Evolutionary conservation across 805 yeast genomes (phyloP), one percentile per base, ranked within the genome.

Genomic region (Priceomyces haplophilus): DNA sequence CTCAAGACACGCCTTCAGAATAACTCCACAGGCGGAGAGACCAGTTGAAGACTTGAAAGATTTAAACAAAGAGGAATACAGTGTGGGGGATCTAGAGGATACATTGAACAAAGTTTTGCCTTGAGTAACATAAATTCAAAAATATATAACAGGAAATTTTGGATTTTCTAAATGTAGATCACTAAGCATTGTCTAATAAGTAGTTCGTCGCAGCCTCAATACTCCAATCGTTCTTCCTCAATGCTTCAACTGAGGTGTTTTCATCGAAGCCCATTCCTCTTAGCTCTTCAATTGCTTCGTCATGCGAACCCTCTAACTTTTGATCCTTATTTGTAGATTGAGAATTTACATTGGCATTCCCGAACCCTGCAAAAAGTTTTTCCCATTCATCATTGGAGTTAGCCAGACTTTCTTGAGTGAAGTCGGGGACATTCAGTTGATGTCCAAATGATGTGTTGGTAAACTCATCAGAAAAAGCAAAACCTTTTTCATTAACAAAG

Each of bases 251-350:
- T 1, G 91, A 88, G 40, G 80, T 82, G 0, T 72, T 69, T 49
- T 76, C 74, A 13, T 80, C 76, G 58, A 90, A 90, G 2, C 98
- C 98, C 97, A 90, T 90, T 27, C 90, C 89, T 17, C 81, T 79
- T 48, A 90, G 69, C 61, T 90, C 95, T 52, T 82, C 84, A 35
- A 88, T 71, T 1, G 91, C 86, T 2, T 75, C 69, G 19, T 75
- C 73, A 18, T 80, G 80, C 5, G 44, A 29, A n/a, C 31, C 25
- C 5, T 39, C 32, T 21, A 16, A 42, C 65, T 27, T 6, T 13
- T 34, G 30, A 12, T n/a, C 18, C 17, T 43, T 31, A 15, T 35
- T 19, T 12, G 30, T 34, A 25, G 44, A 33, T 13, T 40, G 37
- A 16, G 36, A 43, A 4, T 24, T 40, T 16, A 55, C 52, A 4